Evolutionary conservation across 2,329 filamentous ascomycete species (phyloP).

Genomic region (Rhexocercosporidium sp.): DNA sequence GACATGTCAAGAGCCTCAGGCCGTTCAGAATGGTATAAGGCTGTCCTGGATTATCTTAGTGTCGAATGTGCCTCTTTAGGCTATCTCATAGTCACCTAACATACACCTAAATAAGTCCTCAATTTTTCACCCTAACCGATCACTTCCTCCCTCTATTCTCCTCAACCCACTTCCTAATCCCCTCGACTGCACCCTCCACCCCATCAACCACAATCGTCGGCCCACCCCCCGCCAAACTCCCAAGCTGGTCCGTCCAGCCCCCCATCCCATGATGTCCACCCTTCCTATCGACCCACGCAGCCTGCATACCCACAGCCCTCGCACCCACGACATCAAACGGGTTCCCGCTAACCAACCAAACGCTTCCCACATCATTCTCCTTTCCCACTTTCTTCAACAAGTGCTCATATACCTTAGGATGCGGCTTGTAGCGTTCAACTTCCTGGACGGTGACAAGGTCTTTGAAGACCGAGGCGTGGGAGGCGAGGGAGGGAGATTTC

Average conservation of each 20-base stretch:
- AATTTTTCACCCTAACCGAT: background rate
- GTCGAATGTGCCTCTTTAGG: too few relatives aligned
- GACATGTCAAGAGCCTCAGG: too few relatives aligned
- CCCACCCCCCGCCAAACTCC: slow-evolving; percentile 47
- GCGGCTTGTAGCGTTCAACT: slow-evolving; percentile 67
- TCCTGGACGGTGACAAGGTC: slow-evolving; percentile 67
- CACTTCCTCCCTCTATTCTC: slow-evolving; percentile 23
- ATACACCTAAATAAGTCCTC: background rate
- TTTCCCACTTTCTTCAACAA: slow-evolving; percentile 36
- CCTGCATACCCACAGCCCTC: slow-evolving; percentile 62
- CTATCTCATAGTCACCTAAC: background rate
- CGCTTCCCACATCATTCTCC: slow-evolving; percentile 47
- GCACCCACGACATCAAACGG: slow-evolving; percentile 76
- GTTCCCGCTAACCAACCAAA: slow-evolving; percentile 76
- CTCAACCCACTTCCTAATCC: slow-evolving; percentile 42
- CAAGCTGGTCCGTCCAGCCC: slow-evolving; percentile 70
- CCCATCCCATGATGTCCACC: slow-evolving; percentile 45
- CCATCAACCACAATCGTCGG: slow-evolving; percentile 61
- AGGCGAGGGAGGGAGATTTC: slow-evolving; percentile 59
- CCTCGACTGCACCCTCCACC: slow-evolving; percentile 61
- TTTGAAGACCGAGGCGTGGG: slow-evolving; percentile 53
- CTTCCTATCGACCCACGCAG: slow-evolving; percentile 69
- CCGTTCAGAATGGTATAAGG: too few relatives aligned
- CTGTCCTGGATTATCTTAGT: too few relatives aligned
- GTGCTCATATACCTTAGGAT: slow-evolving; percentile 64